Evolutionary conservation across 1,139 yeast genomes (phyloP).

Genomic region (Hemisphaericaspora xylofermentans): DNA sequence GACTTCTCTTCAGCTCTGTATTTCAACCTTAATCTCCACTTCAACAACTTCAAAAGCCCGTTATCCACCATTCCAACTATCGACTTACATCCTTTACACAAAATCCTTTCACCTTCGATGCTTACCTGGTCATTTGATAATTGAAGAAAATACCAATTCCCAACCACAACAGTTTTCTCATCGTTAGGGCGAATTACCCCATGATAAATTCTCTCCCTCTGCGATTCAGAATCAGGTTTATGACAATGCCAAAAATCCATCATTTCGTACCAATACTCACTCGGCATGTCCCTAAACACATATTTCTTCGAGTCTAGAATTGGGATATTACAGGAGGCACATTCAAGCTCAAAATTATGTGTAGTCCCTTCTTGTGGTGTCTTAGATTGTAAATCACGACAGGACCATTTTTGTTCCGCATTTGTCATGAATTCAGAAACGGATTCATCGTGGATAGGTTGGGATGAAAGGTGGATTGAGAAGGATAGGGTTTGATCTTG

Average conservation of each 20-base stretch:
- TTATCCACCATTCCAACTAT: constrained; percentile 33
- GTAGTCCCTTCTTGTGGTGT: constrained; percentile 23
- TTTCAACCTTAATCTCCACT: constrained; percentile 56
- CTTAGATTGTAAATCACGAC: constrained; percentile 33
- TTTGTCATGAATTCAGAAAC: constrained; percentile 18
- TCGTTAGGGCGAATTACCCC: constrained; percentile 47
- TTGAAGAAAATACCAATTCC: constrained; percentile 56
- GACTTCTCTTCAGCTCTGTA: constrained; percentile 13
- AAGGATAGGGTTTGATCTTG: constrained; percentile 1
- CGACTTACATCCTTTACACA: constrained; percentile 30
- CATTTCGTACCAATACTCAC: constrained; percentile 91
- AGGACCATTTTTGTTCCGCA: constrained; percentile 45
- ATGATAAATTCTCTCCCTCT: constrained; percentile 26
- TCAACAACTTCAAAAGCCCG: constrained; percentile 40
- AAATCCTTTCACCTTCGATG: constrained; percentile 10
- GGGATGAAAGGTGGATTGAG: background rate
- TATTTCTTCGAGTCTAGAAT: constrained; percentile 29
- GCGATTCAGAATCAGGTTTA: constrained; percentile 53
- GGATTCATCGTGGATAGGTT: constrained; percentile 1
- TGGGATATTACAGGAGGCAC: constrained; percentile 28
- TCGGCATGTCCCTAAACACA: constrained; percentile 69
- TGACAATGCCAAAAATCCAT: constrained; percentile 99
- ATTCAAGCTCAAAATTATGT: constrained; percentile 32
- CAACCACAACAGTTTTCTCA: constrained; percentile 47
- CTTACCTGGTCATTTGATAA: constrained; percentile 22